Conservation (phyloP, 768 basidiomycete genomes). For the Boletus speciosus region DNA sequence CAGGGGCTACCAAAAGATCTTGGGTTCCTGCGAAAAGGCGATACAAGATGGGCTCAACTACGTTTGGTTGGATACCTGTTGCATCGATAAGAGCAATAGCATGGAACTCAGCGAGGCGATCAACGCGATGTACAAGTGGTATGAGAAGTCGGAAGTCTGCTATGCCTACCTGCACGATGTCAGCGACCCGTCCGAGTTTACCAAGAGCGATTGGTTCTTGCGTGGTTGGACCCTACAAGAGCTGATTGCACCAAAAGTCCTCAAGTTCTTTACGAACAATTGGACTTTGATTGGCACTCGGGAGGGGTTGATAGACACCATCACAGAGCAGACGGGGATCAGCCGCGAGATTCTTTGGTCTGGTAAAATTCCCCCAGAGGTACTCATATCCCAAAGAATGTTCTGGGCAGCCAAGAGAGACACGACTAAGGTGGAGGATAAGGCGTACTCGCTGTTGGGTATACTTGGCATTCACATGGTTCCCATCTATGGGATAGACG, state of each 20-base stretch:
- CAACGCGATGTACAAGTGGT: constrained; percentile 35
- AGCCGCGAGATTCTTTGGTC: constrained; percentile 11
- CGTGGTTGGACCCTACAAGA: constrained; percentile 34
- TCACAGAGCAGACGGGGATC: constrained; percentile 18
- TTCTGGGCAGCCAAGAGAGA: constrained; percentile 26
- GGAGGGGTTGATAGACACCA: constrained; percentile 9
- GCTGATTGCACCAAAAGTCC: constrained; percentile 25
- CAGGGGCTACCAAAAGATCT: constrained; percentile 23
- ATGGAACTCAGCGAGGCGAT: constrained; percentile 30
- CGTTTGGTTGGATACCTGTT: constrained; percentile 34
- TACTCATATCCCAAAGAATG: constrained; percentile 25
- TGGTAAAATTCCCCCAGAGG: constrained; percentile 3
- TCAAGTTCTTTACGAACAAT: constrained; percentile 26
- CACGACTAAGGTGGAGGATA: constrained; percentile 27
- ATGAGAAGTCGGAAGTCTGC: constrained; percentile 23
- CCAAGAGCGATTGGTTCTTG: constrained; percentile 28
- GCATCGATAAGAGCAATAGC: constrained; percentile 28
- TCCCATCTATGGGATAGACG: constrained; percentile 25
- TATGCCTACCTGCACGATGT: constrained; percentile 29
- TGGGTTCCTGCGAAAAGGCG: constrained; percentile 20
- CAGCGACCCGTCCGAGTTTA: constrained; percentile 10
- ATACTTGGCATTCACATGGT: constrained; percentile 20
- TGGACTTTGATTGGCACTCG: constrained; percentile 22
- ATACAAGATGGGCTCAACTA: constrained; percentile 11
- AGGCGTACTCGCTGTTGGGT: constrained; percentile 31